These are phyloP conservation scores for Acer campestre DNA, from an alignment of 345 rosid species.

Conservation along the genomic window DNA sequence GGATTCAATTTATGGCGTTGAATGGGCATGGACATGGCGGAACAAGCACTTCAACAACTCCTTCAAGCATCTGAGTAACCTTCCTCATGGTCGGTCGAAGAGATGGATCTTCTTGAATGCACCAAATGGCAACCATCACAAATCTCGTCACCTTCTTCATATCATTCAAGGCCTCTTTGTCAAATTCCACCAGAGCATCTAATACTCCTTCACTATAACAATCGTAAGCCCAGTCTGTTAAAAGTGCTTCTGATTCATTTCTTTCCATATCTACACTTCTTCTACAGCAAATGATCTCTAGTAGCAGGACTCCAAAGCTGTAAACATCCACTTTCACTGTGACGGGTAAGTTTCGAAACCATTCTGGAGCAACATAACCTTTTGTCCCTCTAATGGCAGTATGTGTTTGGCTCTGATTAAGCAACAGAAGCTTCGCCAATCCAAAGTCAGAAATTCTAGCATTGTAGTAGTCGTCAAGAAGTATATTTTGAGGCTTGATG, in stretches of 20 bases:
- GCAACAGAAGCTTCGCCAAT: conserved; percentile 50
- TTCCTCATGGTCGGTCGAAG: conserved; percentile 55
- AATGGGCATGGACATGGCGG: conserved; percentile 36
- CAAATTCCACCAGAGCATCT: conserved; percentile 30
- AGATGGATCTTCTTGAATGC: conserved; percentile 55
- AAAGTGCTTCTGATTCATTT: conserved; percentile 38
- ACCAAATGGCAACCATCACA: conserved; percentile 58
- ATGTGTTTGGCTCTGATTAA: conserved; percentile 50
- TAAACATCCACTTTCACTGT: conserved; percentile 57
- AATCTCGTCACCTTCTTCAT: conserved; percentile 32
- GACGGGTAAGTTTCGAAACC: conserved; percentile 54
- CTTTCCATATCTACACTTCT: conserved; percentile 34
- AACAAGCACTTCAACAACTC: conserved; percentile 36
- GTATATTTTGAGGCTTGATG: conserved; percentile 61
- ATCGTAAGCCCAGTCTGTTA: conserved; percentile 57
- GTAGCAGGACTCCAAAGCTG: conserved; percentile 58
- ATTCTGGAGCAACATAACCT: conserved; percentile 63
- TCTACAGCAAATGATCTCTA: conserved; percentile 54
- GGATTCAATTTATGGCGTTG: neutral
- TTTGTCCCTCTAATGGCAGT: conserved; percentile 58
- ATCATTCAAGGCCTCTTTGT: conserved; percentile 28
- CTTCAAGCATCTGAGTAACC: conserved; percentile 64
- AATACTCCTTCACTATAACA: conserved; percentile 32
- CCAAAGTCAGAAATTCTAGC: conserved; percentile 60
- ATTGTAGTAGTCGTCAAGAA: conserved; percentile 43